Conservation (phyloP, 306 rosid species). For the Psophocarpus tetragonolobus region DNA sequence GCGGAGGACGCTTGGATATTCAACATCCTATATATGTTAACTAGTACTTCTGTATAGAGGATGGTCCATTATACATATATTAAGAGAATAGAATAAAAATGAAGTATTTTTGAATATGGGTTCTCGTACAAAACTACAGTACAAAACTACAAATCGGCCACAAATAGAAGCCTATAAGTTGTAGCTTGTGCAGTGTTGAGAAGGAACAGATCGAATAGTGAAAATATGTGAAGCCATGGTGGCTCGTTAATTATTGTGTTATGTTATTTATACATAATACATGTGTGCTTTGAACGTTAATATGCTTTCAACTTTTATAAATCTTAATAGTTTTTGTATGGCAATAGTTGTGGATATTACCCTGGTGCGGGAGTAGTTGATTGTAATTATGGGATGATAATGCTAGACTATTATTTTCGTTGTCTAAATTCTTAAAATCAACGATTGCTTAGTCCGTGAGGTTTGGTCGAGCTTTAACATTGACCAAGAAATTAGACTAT, state of each 20-base stretch:
- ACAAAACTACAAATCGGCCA: conserved; percentile 7
- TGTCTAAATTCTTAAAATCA: neutral
- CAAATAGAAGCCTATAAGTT: neutral
- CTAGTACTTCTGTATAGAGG: conserved; percentile 44
- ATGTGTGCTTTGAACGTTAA: neutral
- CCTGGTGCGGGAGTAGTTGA: neutral
- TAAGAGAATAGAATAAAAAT: conserved; percentile 29
- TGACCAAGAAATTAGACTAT: neutral
- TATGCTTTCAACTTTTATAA: neutral
- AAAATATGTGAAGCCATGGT: neutral
- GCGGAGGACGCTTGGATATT: conserved; percentile 29
- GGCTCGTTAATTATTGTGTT: neutral
- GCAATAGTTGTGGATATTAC: neutral
- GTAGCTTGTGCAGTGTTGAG: neutral
- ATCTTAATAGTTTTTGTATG: neutral
- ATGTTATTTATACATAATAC: neutral
- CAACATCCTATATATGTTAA: conserved; percentile 32
- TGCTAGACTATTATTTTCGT: neutral
- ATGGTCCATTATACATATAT: conserved; percentile 32
- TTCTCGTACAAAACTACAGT: conserved; percentile 15
- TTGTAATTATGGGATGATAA: neutral
- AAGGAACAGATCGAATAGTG: neutral
- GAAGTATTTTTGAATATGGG: conserved; percentile 17
- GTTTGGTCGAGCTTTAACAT: neutral
- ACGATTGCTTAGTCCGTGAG: neutral